Conservation (phyloP, 2,329 filamentous ascomycete genomes). For the Diaporthe capsici region DNA sequence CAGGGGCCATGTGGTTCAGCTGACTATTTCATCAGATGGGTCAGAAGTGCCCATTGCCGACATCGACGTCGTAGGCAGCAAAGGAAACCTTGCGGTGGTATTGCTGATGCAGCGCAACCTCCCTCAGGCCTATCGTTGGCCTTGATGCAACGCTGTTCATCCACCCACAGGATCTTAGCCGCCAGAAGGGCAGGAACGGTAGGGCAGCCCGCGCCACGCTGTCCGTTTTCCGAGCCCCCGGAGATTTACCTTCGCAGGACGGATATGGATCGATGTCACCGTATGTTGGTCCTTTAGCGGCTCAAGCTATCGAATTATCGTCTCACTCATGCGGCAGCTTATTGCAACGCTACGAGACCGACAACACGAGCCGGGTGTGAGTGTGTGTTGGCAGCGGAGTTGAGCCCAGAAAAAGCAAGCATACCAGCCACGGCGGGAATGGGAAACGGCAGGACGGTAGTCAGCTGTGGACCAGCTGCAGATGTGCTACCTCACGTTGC, state of each 20-base stretch:
- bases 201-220: slow-evolving; percentile 33
- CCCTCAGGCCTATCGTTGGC: slow-evolving; percentile 3
- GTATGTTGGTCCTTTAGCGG: slow-evolving; percentile 40
- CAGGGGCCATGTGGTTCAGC: slow-evolving; percentile 34
- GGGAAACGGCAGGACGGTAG: slow-evolving; percentile 14
- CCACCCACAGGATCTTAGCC: slow-evolving; percentile 31
- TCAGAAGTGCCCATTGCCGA: slow-evolving; percentile 8
- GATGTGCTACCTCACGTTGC: not conserved
- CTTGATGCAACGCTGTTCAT: slow-evolving; percentile 24
- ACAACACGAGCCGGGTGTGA: slow-evolving; percentile 33
- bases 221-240: slow-evolving; percentile 21
- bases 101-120: slow-evolving; percentile 16
- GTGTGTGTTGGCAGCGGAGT: slow-evolving; percentile 29
- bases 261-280: slow-evolving; percentile 25
- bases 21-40: slow-evolving; percentile 17
- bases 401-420: slow-evolving; percentile 26
- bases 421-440: slow-evolving; percentile 35
- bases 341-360: slow-evolving; percentile 33
- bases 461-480: slow-evolving; percentile 24
- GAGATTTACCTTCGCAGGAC: slow-evolving; percentile 19
- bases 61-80: not conserved
- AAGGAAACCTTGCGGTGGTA: not conserved
- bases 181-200: slow-evolving; percentile 35
- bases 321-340: slow-evolving; percentile 33
- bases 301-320: slow-evolving; percentile 38